Evolutionary conservation across 495 filamentous ascomycete genomes (phyloP).

Genomic region (Recurvomyces mirabilis): DNA sequence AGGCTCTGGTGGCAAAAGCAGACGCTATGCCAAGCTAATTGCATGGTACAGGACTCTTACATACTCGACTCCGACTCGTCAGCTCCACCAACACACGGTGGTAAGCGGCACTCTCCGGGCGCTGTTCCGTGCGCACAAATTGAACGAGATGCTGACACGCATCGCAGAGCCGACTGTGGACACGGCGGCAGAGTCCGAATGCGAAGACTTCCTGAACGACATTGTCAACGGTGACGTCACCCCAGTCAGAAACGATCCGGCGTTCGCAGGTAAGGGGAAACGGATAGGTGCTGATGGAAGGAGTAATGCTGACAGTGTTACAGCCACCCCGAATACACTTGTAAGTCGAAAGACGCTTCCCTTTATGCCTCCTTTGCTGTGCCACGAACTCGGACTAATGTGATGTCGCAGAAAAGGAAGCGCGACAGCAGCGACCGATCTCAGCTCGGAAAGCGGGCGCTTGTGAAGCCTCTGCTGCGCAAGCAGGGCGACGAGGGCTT

Average conservation of each 20-base stretch:
- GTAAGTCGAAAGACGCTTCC: background rate
- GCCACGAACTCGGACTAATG: slow-evolving; percentile 1
- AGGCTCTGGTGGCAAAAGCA: slow-evolving; percentile 1
- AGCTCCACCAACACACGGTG: slow-evolving; percentile 1
- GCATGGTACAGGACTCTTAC: background rate
- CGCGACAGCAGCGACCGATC: background rate
- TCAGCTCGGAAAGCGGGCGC: background rate
- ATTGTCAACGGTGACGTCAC: background rate
- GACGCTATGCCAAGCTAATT: background rate
- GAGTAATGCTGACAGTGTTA: background rate
- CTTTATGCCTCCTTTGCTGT: background rate
- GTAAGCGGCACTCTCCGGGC: slow-evolving; percentile 1
- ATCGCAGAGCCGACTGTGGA: slow-evolving; percentile 1
- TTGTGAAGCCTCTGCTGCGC: background rate
- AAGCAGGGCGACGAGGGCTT: background rate
- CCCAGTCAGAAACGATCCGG: background rate
- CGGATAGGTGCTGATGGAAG: slow-evolving; percentile 1
- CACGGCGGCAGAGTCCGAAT: background rate
- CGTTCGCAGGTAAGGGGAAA: background rate
- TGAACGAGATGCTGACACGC: background rate
- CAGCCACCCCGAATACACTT: slow-evolving; percentile 1
- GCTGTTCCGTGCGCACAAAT: background rate
- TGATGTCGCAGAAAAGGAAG: background rate
- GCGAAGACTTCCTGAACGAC: slow-evolving; percentile 1
- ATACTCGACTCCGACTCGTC: background rate